Evolutionary conservation across 108 stramenopile species (phyloP).

Genomic region (Skeletonema menzelii): DNA sequence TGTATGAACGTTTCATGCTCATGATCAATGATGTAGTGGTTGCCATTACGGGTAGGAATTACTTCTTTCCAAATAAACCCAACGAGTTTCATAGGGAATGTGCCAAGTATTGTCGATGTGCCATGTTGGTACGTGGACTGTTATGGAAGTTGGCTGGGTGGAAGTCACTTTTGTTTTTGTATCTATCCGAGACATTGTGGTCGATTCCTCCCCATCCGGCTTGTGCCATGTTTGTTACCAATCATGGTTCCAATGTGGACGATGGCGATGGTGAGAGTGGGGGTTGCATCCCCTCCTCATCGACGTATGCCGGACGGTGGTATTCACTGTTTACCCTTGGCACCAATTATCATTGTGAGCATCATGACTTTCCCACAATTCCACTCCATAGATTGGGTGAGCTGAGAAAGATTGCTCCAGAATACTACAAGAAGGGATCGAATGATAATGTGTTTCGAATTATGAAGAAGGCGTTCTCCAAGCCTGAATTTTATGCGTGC

Average conservation of each 20-base stretch:
- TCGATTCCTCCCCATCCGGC: constrained; percentile 81
- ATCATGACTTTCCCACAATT: constrained; percentile 86
- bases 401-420: constrained; percentile 70
- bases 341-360: constrained; percentile 83
- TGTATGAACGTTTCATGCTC: constrained; percentile 69
- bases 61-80: constrained; percentile 83
- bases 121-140: constrained; percentile 44
- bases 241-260: constrained; percentile 58
- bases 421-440: constrained; percentile 59
- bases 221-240: constrained; percentile 81
- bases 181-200: constrained; percentile 74
- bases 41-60: constrained; percentile 62
- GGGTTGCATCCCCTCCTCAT: constrained; percentile 56
- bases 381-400: constrained; percentile 65
- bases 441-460: constrained; percentile 57
- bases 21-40: constrained; percentile 73
- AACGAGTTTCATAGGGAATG: constrained; percentile 68
- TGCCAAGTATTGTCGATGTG: constrained; percentile 61
- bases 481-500: constrained; percentile 81
- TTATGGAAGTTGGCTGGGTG: constrained; percentile 58
- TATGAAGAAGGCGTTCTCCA: constrained; percentile 62
- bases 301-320: constrained; percentile 73
- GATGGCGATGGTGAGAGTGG: constrained; percentile 12
- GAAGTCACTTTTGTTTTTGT: constrained; percentile 68
- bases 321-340: constrained; percentile 60